A percentile compares a stretch with the other conserved stretches of the same genome.
phyloP scores from a whole-genome alignment of 2,329 filamentous ascomycete species.

The Pyrenophora graminea region DNA sequence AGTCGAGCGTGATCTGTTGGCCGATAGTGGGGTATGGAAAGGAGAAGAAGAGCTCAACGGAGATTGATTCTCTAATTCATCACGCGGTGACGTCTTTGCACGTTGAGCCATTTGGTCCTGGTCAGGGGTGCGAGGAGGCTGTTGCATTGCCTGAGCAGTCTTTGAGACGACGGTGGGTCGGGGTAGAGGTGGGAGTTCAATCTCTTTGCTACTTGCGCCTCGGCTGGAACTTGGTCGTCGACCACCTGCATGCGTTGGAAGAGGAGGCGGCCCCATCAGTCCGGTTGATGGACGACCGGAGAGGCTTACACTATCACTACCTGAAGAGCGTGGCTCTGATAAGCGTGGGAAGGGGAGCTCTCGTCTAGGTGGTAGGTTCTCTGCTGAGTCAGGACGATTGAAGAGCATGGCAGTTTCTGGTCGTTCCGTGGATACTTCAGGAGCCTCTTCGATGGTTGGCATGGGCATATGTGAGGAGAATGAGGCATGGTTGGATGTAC shows the following conservation, averaged over 20 bases:
- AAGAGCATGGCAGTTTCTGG: conserved; percentile 26
- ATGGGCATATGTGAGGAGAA: conserved; percentile 4
- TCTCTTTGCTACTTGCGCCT: conserved; percentile 15
- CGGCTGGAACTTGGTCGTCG: conserved; percentile 27
- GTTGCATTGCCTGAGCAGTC: conserved; percentile 3
- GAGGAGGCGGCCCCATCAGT: conserved; percentile 39
- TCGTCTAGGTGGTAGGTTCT: conserved; percentile 41
- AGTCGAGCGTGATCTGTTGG: conserved; percentile 12
- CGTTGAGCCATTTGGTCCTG: conserved; percentile 2
- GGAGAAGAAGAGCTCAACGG: conserved; percentile 13
- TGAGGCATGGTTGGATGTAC: not conserved
- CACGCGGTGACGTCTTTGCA: conserved; percentile 3
- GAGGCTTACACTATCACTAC: conserved; percentile 26
- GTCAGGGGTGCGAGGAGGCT: conserved; percentile 11
- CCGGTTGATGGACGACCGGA: conserved; percentile 31
- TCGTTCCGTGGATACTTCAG: conserved; percentile 10
- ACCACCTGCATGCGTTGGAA: conserved; percentile 29
- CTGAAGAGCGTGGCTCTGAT: conserved; percentile 32
- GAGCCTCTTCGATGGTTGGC: conserved; percentile 10
- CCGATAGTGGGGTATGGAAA: conserved; percentile 13
- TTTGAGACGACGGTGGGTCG: conserved; percentile 37
- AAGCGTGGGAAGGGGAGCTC: conserved; percentile 48
- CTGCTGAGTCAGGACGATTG: conserved; percentile 16
- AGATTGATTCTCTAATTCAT: conserved; percentile 11
- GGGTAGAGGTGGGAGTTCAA: conserved; percentile 44